Percentiles rank a stretch among this genome's conserved stretches.
Evolutionary conservation across 345 rosid species (phyloP).

Genomic region (Populus tremula): DNA sequence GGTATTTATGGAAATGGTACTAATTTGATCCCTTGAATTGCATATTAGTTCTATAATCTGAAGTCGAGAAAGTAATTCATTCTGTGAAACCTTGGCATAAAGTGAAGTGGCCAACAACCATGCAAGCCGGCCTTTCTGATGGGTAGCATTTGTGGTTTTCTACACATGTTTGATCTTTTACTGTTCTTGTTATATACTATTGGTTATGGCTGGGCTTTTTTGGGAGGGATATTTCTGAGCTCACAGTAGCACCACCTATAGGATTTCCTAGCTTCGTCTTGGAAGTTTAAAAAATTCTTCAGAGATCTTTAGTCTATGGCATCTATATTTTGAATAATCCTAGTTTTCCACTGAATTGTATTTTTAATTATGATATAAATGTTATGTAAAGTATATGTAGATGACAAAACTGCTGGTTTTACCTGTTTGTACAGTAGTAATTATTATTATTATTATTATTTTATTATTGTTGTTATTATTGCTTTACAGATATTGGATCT

Average conservation of each 20-base stretch:
- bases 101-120: background rate
- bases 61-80: background rate
- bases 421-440: background rate
- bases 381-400: background rate
- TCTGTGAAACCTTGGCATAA: background rate
- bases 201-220: background rate
- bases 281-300: background rate
- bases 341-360: background rate
- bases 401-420: background rate
- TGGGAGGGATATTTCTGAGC: background rate
- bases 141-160: background rate
- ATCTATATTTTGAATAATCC: background rate
- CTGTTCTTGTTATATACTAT: background rate
- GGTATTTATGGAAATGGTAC: background rate
- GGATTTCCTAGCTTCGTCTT: background rate
- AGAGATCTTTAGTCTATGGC: background rate
- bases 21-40: background rate
- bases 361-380: background rate
- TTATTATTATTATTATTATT: background rate
- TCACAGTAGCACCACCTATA: background rate
- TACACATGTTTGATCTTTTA: background rate
- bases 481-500: background rate
- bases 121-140: background rate
- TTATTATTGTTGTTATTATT: background rate
- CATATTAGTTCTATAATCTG: background rate